Base-by-base conservation (phyloP, 495 filamentous ascomycete species). In the Daldinia vernicosa region DNA sequence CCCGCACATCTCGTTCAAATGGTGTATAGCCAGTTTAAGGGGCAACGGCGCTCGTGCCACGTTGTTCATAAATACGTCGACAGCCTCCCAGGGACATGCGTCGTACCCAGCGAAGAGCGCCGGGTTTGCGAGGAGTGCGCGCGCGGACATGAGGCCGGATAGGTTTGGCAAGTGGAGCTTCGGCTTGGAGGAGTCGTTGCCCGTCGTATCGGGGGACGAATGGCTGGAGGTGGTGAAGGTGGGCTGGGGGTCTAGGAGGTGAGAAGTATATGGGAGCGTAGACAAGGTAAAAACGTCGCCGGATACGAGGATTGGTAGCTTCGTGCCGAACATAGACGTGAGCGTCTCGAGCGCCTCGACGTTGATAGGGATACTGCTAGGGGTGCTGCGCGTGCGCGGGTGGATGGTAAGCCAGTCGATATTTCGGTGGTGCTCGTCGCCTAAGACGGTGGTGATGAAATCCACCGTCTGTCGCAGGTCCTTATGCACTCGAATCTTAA, bases 321-420 rank as follows among this genome's bases (percentile, higher is more conserved):
- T 77, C 47, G 72, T 56, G 32, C 81, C 80, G 39, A 81, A 82
- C 51, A 77, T 80, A 12, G 81, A 78, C 6, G 84, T 84, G 0
- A 90, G 77, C 3, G 87, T 37, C 51, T 80, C 78, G n/a, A 92
- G 84, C 0, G 88, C 87, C 47, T 87, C 85, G 35, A 88, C 65
- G 69, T 89, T 82, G 59, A 89, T 88, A 2, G 89, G 84, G 1
- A 80, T 78, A 70, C 78, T 84, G 24, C 84, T 88, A 5, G 82
- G 85, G 15, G 88, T 89, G 27, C 74, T 79, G 7, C 85, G 80
- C 30, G 81, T 83, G 12, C 89, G 83, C 24, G 88, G 88, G 75
- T 91, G 89, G 60, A 91, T 86, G 37, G 89, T 91, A 7, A 91
- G 79, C 71, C 84, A 90, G 78, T 89, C 87, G 47, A 86, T 80